A percentile compares a stretch with the other conserved stretches of the same genome.
These are phyloP conservation scores for Diplosphaera chodatii DNA, from an alignment of 139 green algal genomes.

Conservation along the genomic window DNA sequence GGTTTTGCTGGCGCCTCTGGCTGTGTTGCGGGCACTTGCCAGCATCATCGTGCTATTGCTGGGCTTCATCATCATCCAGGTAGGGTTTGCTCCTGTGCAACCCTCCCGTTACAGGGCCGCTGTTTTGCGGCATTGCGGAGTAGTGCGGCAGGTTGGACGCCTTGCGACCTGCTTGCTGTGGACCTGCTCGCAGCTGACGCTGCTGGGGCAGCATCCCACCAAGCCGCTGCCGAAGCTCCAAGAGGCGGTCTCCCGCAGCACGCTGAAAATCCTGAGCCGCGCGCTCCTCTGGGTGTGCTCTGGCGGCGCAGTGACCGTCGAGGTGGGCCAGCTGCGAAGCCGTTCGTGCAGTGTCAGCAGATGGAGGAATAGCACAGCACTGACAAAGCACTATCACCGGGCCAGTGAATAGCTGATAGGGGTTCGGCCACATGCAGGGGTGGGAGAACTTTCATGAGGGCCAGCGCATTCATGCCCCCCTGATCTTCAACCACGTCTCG, in stretches of 20 bases:
- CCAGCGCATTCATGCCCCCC: constrained; percentile 11
- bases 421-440: not conserved
- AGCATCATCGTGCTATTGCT: not conserved
- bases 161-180: no score
- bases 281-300: not conserved
- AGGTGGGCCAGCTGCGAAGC: not conserved
- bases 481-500: constrained; percentile 39
- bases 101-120: no score
- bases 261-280: not conserved
- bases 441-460: constrained; percentile 21
- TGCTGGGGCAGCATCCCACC: not conserved
- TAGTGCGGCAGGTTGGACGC: no score
- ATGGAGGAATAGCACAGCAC: no score
- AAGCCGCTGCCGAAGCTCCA: not conserved
- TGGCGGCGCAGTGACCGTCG: not conserved
- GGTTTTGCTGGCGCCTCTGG: not conserved
- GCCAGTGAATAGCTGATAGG: no score
- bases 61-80: not conserved
- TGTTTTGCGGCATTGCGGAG: no score
- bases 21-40: not conserved
- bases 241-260: not conserved
- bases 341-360: no score
- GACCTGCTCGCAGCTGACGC: no score
- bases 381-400: no score
- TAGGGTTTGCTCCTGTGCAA: no score